Evolutionary conservation across 2,329 filamentous ascomycete species (phyloP).

Genomic region (Talaromyces sp.): DNA sequence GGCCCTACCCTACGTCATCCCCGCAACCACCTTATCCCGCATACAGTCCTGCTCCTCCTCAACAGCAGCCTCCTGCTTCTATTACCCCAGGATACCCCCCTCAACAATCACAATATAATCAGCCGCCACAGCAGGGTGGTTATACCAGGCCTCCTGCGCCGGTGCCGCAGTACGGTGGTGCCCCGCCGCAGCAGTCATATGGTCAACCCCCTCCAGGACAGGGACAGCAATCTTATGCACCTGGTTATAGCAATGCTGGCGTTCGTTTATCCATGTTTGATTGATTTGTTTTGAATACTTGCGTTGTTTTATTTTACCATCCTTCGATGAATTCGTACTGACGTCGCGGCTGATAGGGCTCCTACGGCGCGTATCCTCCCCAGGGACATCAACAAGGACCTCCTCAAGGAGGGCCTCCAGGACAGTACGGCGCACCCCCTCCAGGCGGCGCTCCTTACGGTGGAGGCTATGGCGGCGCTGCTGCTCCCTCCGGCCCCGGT

Average conservation of each 20-base stretch:
- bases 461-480: slow-evolving; percentile 29
- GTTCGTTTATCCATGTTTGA: slow-evolving; percentile 21
- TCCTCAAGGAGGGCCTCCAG: slow-evolving; percentile 18
- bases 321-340: not conserved
- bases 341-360: slow-evolving; percentile 3
- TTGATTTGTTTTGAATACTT: slow-evolving; percentile 2
- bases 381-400: slow-evolving; percentile 28
- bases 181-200: slow-evolving; percentile 30
- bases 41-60: slow-evolving; percentile 34
- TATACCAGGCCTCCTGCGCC: slow-evolving; percentile 47
- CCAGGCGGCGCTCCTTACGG: slow-evolving; percentile 31
- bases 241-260: slow-evolving; percentile 27
- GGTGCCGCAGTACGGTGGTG: slow-evolving; percentile 38
- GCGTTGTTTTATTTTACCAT: not conserved
- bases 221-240: slow-evolving; percentile 30
- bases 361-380: slow-evolving; percentile 27
- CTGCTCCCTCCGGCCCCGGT: slow-evolving; percentile 29
- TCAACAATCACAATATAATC: slow-evolving; percentile 19
- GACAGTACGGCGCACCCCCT: slow-evolving; percentile 27
- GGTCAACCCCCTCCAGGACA: slow-evolving; percentile 29
- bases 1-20: slow-evolving; percentile 36
- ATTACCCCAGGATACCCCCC: slow-evolving; percentile 39
- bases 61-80: slow-evolving; percentile 29
- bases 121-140: slow-evolving; percentile 30
- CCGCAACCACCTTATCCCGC: slow-evolving; percentile 33